phyloP scores from a whole-genome alignment of 768 basidiomycete genomes.

The Tylopilus rubrobrunneus region DNA sequence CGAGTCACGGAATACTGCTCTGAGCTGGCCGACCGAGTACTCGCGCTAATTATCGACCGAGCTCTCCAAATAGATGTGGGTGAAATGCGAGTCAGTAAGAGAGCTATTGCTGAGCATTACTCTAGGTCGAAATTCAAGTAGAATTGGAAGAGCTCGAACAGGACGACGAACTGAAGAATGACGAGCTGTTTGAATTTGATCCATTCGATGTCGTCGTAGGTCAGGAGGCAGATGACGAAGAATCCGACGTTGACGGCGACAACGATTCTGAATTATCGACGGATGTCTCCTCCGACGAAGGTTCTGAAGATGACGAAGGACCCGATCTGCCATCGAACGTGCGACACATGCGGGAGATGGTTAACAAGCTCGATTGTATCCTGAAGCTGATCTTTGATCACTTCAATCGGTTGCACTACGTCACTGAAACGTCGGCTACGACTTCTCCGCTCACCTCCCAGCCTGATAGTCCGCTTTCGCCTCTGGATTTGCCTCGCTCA shows the following conservation, averaged over 20 bases:
- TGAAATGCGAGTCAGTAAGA: slow-evolving; percentile 6
- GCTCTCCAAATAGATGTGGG: slow-evolving; percentile 93
- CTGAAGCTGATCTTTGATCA: slow-evolving; percentile 83
- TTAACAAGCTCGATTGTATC: slow-evolving; percentile 87
- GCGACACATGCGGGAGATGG: slow-evolving; percentile 79
- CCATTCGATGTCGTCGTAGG: slow-evolving; percentile 82
- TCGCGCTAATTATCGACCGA: slow-evolving; percentile 88
- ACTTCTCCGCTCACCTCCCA: slow-evolving; percentile 4
- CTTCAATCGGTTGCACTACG: slow-evolving; percentile 51
- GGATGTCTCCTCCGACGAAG: slow-evolving; percentile 73
- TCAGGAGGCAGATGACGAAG: slow-evolving; percentile 64
- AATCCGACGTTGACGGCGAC: slow-evolving; percentile 52
- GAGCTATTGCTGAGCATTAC: background rate
- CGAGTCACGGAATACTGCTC: slow-evolving; percentile 83
- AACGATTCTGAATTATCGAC: slow-evolving; percentile 55
- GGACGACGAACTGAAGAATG: slow-evolving; percentile 47
- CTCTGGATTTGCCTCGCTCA: slow-evolving; percentile 23
- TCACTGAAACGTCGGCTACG: slow-evolving; percentile 21
- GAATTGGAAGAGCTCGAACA: slow-evolving; percentile 90
- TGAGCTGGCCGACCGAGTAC: slow-evolving; percentile 77
- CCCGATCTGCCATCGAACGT: slow-evolving; percentile 46
- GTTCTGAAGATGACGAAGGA: slow-evolving; percentile 40
- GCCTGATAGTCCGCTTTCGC: slow-evolving; percentile 9
- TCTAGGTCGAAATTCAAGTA: slow-evolving; percentile 93
- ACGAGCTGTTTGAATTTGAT: slow-evolving; percentile 68